Evolutionary conservation across 768 basidiomycete species (phyloP).

Genomic region (Pulveroboletus ravenelii): DNA sequence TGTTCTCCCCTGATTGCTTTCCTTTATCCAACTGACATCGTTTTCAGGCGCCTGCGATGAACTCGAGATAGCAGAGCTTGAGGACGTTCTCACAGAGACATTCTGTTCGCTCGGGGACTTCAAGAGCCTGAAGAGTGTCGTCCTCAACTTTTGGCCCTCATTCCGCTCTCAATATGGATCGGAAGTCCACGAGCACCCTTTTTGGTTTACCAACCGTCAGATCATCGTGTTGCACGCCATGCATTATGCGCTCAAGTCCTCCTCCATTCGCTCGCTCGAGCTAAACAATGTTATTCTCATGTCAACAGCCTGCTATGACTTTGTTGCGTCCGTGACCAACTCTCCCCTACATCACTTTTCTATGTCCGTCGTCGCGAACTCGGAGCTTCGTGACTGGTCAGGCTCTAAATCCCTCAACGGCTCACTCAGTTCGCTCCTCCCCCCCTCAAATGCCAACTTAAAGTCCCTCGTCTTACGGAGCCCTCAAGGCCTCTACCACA

Average conservation of each 20-base stretch:
- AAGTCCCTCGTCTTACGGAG: slow-evolving; percentile 24
- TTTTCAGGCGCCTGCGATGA: slow-evolving; percentile 20
- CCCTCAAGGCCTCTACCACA: slow-evolving; percentile 29
- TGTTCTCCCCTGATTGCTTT: background rate
- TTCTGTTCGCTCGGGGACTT: slow-evolving; percentile 20
- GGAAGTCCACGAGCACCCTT: slow-evolving; percentile 27
- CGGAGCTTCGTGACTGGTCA: slow-evolving; percentile 27
- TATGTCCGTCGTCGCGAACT: slow-evolving; percentile 29
- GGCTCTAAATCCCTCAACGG: slow-evolving; percentile 28
- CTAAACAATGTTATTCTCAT: slow-evolving; percentile 26
- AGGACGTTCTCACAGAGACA: slow-evolving; percentile 26
- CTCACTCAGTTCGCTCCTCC: slow-evolving; percentile 24
- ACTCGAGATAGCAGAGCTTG: slow-evolving; percentile 30
- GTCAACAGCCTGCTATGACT: slow-evolving; percentile 25
- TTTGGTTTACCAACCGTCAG: slow-evolving; percentile 31
- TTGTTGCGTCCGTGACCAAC: slow-evolving; percentile 21
- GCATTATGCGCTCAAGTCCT: slow-evolving; percentile 21
- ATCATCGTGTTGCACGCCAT: slow-evolving; percentile 21
- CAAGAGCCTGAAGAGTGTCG: slow-evolving; percentile 17
- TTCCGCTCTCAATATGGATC: slow-evolving; percentile 21
- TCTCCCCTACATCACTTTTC: slow-evolving; percentile 29
- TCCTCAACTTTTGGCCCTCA: slow-evolving; percentile 30
- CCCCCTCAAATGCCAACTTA: slow-evolving; percentile 15
- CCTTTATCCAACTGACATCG: background rate
- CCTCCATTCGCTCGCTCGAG: slow-evolving; percentile 18